phyloP scores from a whole-genome alignment of 352 stramenopile species.

The Thalassiosira livingstoniorum region DNA sequence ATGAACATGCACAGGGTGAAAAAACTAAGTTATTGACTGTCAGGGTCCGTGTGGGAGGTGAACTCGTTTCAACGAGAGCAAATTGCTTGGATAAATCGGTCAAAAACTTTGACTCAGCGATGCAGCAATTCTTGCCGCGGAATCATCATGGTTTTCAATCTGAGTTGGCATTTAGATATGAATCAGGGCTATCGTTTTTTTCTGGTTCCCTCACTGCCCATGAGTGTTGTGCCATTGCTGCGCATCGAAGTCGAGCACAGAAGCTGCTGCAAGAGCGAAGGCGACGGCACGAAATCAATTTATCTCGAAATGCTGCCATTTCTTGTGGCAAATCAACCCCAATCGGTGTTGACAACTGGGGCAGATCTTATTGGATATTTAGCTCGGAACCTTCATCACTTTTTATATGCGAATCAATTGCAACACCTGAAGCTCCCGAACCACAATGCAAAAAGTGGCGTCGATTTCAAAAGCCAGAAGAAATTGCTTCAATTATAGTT shows the following conservation, averaged over 20 bases:
- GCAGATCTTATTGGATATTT: conserved; percentile 84
- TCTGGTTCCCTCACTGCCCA: conserved; percentile 82
- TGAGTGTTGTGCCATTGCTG: conserved; percentile 83
- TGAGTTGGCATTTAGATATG: conserved; percentile 75
- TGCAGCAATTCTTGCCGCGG: conserved; percentile 80
- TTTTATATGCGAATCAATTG: conserved; percentile 71
- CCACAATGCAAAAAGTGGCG: conserved; percentile 62
- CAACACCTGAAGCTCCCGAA: conserved; percentile 4
- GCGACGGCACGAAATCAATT: conserved; percentile 57
- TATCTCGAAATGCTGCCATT: conserved; percentile 72
- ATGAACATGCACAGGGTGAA: conserved; percentile 31
- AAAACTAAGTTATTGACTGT: conserved; percentile 66
- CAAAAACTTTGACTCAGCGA: conserved; percentile 68
- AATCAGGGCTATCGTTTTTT: conserved; percentile 74
- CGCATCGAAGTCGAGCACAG: conserved; percentile 77
- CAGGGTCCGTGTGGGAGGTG: conserved; percentile 77
- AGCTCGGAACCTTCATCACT: conserved; percentile 74
- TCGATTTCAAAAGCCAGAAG: conserved; percentile 76
- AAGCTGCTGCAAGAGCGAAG: conserved; percentile 70
- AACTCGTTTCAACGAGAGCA: conserved; percentile 70
- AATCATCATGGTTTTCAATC: conserved; percentile 79
- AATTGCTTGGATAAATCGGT: conserved; percentile 57
- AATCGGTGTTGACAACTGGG: conserved; percentile 73
- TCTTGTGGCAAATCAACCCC: conserved; percentile 78
- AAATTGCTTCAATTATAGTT: conserved; percentile 83